Conservation (phyloP, 2,329 filamentous ascomycete species). For the Didymella sp. region DNA sequence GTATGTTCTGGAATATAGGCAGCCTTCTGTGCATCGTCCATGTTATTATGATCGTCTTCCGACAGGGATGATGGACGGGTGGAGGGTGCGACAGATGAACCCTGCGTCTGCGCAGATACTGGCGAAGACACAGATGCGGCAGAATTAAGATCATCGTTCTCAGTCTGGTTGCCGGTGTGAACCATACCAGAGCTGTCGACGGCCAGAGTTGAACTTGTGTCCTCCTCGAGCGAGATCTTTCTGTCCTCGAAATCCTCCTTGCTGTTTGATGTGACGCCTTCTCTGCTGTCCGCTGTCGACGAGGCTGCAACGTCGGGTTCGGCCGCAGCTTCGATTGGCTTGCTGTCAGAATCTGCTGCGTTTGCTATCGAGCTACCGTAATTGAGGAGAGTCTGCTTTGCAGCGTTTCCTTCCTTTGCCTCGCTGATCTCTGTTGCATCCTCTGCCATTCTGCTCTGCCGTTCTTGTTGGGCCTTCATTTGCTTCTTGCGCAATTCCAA, state of each 20-base stretch:
- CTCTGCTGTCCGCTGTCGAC: conserved; percentile 1
- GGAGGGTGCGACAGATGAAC: conserved; percentile 47
- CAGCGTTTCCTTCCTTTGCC: conserved; percentile 12
- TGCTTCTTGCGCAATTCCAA: conserved; percentile 88
- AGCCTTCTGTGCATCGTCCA: conserved; percentile 29
- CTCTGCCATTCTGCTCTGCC: conserved; percentile 33
- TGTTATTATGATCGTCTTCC: conserved; percentile 42
- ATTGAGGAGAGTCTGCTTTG: not conserved
- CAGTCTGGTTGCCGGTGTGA: conserved; percentile 52
- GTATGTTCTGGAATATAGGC: conserved; percentile 22
- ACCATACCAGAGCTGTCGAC: conserved; percentile 62
- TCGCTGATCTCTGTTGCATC: conserved; percentile 6
- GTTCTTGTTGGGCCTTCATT: conserved; percentile 55
- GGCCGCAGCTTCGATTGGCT: not conserved
- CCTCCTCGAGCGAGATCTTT: conserved; percentile 26
- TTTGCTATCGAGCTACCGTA: conserved; percentile 7
- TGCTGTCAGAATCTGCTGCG: conserved; percentile 9
- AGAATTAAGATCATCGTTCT: conserved; percentile 46
- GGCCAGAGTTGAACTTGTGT: conserved; percentile 18
- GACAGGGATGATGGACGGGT: conserved; percentile 51
- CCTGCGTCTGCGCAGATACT: conserved; percentile 49
- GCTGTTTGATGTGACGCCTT: conserved; percentile 5
- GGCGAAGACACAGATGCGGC: conserved; percentile 48
- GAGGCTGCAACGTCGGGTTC: not conserved
- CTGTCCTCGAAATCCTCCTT: conserved; percentile 22